phyloP scores from a whole-genome alignment of 148 eudicot species.

The Rhododendron ferrugineum region DNA sequence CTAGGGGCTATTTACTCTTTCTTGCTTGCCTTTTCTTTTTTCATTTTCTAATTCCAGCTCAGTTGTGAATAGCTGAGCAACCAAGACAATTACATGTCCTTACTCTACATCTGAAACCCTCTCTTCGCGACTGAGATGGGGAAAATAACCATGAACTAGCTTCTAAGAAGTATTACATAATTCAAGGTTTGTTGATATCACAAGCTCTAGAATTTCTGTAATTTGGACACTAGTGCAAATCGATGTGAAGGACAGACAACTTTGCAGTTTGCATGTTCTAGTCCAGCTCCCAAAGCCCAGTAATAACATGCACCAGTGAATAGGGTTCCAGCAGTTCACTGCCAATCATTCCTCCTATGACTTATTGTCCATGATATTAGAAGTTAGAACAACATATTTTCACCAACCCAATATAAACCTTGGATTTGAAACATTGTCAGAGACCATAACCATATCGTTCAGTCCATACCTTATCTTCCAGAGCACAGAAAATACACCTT shows the following conservation, averaged over 20 bases:
- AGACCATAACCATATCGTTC: not conserved
- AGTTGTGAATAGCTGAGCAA: not conserved
- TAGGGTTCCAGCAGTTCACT: not conserved
- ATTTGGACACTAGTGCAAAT: not conserved
- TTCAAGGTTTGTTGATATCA: not conserved
- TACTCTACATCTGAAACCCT: not conserved
- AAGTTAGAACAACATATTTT: not conserved
- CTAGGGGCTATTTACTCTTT: not conserved
- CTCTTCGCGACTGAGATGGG: not conserved
- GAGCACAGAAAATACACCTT: constrained; percentile 69
- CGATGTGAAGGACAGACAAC: not conserved
- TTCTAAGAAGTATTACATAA: not conserved
- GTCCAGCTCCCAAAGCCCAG: not conserved
- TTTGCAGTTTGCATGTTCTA: not conserved
- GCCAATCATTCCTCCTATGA: not conserved
- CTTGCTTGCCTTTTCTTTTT: not conserved
- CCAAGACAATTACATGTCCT: not conserved
- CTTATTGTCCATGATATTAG: not conserved
- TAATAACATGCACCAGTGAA: constrained; percentile 7
- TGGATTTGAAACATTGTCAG: not conserved
- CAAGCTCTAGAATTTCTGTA: not conserved
- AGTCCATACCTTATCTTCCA: constrained; percentile 69
- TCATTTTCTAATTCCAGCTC: not conserved
- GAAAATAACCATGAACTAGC: not conserved
- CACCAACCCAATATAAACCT: not conserved